A percentile compares a stretch with the other conserved stretches of the same genome.
Evolutionary conservation across 2,329 filamentous ascomycete genomes (phyloP).

Genomic region (Hymenotorrendiella dingleyae): DNA sequence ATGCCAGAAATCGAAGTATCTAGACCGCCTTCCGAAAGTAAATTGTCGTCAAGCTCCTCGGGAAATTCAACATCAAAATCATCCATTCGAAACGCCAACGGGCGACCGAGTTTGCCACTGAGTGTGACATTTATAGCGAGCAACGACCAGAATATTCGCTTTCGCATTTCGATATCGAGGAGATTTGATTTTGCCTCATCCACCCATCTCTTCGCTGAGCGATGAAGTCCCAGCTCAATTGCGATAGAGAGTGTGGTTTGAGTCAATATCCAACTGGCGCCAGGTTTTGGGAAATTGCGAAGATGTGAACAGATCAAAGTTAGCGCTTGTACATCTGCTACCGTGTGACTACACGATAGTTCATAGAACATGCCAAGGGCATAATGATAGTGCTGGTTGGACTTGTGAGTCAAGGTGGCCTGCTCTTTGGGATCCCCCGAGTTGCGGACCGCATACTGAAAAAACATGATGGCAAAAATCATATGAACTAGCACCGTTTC

Average conservation of each 20-base stretch:
- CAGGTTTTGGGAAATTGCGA: slow-evolving; percentile 73
- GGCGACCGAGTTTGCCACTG: slow-evolving; percentile 68
- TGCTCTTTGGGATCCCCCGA: slow-evolving; percentile 48
- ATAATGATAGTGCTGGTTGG: slow-evolving; percentile 75
- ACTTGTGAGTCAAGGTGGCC: slow-evolving; percentile 53
- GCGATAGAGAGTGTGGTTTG: slow-evolving; percentile 61
- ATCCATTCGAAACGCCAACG: slow-evolving; percentile 66
- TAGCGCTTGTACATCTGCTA: slow-evolving; percentile 67
- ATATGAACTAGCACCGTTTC: slow-evolving; percentile 71
- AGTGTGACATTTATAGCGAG: slow-evolving; percentile 62
- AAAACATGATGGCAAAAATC: slow-evolving; percentile 72
- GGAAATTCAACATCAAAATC: slow-evolving; percentile 78
- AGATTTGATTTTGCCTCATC: slow-evolving; percentile 38
- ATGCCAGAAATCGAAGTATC: slow-evolving; percentile 47
- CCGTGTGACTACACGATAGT: slow-evolving; percentile 52
- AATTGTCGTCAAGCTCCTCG: slow-evolving; percentile 62
- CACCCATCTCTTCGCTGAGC: slow-evolving; percentile 57
- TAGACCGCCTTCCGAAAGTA: slow-evolving; percentile 59
- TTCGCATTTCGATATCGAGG: slow-evolving; percentile 71
- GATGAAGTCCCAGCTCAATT: slow-evolving; percentile 70
- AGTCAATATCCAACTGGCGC: slow-evolving; percentile 63
- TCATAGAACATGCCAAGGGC: slow-evolving; percentile 63
- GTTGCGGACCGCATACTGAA: slow-evolving; percentile 70
- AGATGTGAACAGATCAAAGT: slow-evolving; percentile 66
- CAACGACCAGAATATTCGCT: slow-evolving; percentile 72